These are phyloP conservation scores for Fusarium bulbicola DNA, from an alignment of 2,329 filamentous ascomycete species.

Conservation along the genomic window DNA sequence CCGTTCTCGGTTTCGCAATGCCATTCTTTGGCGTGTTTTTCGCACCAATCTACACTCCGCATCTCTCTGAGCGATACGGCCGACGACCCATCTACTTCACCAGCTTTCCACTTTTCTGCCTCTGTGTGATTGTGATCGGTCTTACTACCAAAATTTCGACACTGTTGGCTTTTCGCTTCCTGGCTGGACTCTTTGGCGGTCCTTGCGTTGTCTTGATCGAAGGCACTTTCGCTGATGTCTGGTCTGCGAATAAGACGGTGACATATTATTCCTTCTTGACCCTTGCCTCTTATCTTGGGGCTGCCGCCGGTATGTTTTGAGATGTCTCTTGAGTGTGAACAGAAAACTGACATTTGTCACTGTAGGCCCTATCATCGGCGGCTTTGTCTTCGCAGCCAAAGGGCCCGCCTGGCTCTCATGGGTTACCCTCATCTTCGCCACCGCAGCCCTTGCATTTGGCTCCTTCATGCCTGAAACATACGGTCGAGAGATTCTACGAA, in stretches of 20 bases:
- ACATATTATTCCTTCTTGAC: constrained; percentile 1
- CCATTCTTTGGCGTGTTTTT: constrained; percentile 1
- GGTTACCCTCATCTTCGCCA: not conserved
- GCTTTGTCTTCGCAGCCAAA: not conserved
- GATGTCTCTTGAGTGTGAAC: accelerated
- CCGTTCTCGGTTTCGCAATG: not conserved
- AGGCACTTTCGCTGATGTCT: not conserved
- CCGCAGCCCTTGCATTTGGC: not conserved
- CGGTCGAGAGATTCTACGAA: not conserved
- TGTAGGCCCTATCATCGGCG: not conserved
- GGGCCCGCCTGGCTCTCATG: not conserved
- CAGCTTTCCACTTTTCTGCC: not conserved
- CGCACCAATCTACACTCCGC: not conserved
- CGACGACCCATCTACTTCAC: not conserved
- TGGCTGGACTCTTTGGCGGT: not conserved
- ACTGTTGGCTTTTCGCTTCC: not conserved
- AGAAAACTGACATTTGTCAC: not conserved
- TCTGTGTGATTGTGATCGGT: not conserved
- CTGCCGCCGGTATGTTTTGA: not conserved
- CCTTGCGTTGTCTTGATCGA: not conserved
- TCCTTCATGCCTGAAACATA: constrained; percentile 8
- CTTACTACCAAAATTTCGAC: not conserved
- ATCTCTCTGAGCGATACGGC: not conserved
- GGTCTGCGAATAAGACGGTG: not conserved
- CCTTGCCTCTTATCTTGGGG: not conserved